phyloP scores from a whole-genome alignment of 2,329 filamentous ascomycete genomes.

The Neopestalotiopsis sp. region DNA sequence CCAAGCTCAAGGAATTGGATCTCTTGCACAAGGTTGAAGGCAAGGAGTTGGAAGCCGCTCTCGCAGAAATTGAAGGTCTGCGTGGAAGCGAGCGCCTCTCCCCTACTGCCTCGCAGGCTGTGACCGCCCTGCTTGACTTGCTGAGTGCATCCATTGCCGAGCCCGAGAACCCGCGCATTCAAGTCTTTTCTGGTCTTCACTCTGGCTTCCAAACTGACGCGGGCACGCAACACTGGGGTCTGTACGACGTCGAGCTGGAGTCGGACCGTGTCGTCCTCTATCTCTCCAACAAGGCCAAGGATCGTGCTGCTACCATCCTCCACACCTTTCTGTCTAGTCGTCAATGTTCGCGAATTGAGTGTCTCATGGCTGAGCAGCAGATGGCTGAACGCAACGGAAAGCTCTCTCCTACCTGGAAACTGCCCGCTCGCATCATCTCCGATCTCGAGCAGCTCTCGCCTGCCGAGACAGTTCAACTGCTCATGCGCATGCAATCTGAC shows the following conservation, averaged over 20 bases:
- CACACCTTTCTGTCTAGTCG: conserved; percentile 11
- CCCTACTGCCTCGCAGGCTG: not conserved
- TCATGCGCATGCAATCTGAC: not conserved
- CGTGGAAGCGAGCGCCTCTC: not conserved
- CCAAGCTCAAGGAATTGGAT: conserved; percentile 11
- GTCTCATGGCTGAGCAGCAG: conserved; percentile 9
- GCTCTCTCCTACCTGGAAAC: not conserved
- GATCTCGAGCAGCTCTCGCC: conserved; percentile 11
- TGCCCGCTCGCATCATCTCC: not conserved
- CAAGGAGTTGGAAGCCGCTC: not conserved
- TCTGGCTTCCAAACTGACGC: conserved; percentile 9
- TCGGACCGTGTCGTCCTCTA: conserved; percentile 1
- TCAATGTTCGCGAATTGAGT: conserved; percentile 6
- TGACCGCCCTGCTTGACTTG: not conserved
- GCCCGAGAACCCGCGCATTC: not conserved
- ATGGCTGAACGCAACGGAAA: not conserved
- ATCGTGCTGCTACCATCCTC: conserved; percentile 9
- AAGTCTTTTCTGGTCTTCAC: conserved; percentile 10
- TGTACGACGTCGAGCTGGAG: conserved; percentile 8
- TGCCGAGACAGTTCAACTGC: not conserved
- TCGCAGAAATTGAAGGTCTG: not conserved
- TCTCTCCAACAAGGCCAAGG: conserved; percentile 13
- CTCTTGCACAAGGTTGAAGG: conserved; percentile 3
- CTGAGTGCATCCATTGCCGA: not conserved
- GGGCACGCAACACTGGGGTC: conserved; percentile 10